These are phyloP conservation scores for Penicillium atrosanguineum DNA, from an alignment of 495 filamentous ascomycete species.

Conservation along the genomic window DNA sequence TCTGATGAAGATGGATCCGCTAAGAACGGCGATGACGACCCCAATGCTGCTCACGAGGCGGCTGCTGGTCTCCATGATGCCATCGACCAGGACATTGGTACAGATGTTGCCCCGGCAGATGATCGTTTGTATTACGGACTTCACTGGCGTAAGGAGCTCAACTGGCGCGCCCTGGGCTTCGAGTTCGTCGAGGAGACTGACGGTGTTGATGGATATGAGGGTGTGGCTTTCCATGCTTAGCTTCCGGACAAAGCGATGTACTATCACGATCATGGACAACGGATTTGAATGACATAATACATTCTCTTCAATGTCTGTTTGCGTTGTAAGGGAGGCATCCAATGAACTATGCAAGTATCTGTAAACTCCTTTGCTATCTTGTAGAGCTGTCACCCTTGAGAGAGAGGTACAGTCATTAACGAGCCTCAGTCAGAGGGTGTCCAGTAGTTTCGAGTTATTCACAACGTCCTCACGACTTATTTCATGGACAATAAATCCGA, in stretches of 20 bases:
- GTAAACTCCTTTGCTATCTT: too few relatives aligned
- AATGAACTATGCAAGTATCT: too few relatives aligned
- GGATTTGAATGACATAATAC: background rate
- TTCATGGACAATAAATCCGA: too few relatives aligned
- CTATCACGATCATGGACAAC: background rate
- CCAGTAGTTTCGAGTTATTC: too few relatives aligned
- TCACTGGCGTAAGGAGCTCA: slow-evolving; percentile 89
- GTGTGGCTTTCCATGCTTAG: slow-evolving; percentile 17
- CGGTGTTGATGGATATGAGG: background rate
- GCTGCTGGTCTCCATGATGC: background rate
- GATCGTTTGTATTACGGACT: slow-evolving; percentile 64
- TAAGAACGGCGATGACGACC: background rate
- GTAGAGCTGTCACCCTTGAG: too few relatives aligned
- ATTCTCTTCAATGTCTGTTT: background rate
- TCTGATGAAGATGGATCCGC: slow-evolving; percentile 1
- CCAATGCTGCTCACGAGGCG: background rate
- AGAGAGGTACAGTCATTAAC: too few relatives aligned
- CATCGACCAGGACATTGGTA: background rate
- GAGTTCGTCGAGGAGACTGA: slow-evolving; percentile 57
- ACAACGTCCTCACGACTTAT: too few relatives aligned
- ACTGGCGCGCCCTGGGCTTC: slow-evolving; percentile 89
- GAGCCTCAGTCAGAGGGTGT: too few relatives aligned
- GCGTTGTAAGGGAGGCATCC: too few relatives aligned
- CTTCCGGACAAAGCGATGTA: background rate
- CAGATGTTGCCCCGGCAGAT: slow-evolving; percentile 28